A percentile compares a stretch with the other conserved stretches of the same genome.
phyloP scores from a whole-genome alignment of 495 filamentous ascomycete species.

The Darksidea phi region DNA sequence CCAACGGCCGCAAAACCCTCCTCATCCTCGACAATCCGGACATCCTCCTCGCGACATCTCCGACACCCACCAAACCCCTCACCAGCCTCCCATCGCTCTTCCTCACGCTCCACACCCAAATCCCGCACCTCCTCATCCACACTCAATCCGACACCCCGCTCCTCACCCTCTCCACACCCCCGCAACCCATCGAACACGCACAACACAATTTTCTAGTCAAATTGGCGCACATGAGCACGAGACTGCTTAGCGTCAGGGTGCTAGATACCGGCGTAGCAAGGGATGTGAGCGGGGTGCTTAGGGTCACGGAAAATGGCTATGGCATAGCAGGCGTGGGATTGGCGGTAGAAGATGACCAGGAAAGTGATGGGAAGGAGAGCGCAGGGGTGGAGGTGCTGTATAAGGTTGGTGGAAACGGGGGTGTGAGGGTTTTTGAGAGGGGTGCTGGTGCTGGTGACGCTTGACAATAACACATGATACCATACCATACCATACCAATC shows the following conservation, averaged over 20 bases:
- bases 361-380: constrained; percentile 36
- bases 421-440: constrained; percentile 73
- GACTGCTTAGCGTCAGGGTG: constrained; percentile 66
- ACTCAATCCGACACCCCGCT: constrained; percentile 58
- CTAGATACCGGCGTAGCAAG: constrained; percentile 81
- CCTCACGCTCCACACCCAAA: constrained; percentile 42
- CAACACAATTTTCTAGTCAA: constrained; percentile 68
- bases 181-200: constrained; percentile 62
- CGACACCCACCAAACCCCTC: constrained; percentile 27
- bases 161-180: constrained; percentile 45
- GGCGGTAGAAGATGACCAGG: constrained; percentile 34
- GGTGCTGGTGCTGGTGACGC: constrained; percentile 56
- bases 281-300: constrained; percentile 87
- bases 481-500: too few relatives aligned
- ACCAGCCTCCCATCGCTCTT: constrained; percentile 11
- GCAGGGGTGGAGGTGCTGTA: constrained; percentile 70
- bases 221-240: constrained; percentile 70
- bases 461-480: too few relatives aligned
- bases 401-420: constrained; percentile 54
- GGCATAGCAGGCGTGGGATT: constrained; percentile 30
- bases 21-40: constrained; percentile 56
- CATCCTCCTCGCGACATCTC: constrained; percentile 51
- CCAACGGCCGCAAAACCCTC: constrained; percentile 19
- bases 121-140: constrained; percentile 63
- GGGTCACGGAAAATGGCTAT: constrained; percentile 57